Evolutionary conservation across 2,329 filamentous ascomycete species (phyloP), one percentile per base, ranked within the genome.

Genomic region (Podosphaera fusca): DNA sequence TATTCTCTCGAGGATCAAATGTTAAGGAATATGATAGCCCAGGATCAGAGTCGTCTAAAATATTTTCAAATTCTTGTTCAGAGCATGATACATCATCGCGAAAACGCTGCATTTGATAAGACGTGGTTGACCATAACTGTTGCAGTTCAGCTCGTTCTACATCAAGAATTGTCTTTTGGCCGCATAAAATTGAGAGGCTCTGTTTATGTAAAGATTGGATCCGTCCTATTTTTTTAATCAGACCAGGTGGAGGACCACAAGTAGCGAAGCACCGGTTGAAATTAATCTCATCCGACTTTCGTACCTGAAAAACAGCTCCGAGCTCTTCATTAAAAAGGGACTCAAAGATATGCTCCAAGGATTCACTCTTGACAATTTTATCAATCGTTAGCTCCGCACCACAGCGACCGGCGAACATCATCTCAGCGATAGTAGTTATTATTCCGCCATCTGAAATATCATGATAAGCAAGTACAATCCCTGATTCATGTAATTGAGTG

Each of bases 331-430:
- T 95, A 78, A 98, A 96, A 29, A 98, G 77, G 0, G 84, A 78
- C 57, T 87, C 80, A 6, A 95, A 72, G 21, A 94, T 70, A 64
- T 81, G 73, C 1, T 60, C 49, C 5, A 81, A 75, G 51, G 79
- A 72, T 49, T 81, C 75, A 31, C 79, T 80, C 59, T 79, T 80
- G 34, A 77, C 71, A 45, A 88, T 74, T 57, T 77, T 78, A 67
- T 95, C 89, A 58, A 95, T 74, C 75, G 86, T 84, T 59, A 96
- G 75, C 63, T 94, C 85, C 35, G 87, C 77, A 60, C 90, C 92
- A 65, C 86, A 94, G 57, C 89, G 84, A 34, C 92, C 92, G 36
- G 92, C 90, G 68, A 96, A 96, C 80, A 94, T 94, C 92, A 96
- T 96, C 71, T 98, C 92, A 2, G 82, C 86, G 38, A 96, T 72